Base-by-base conservation (phyloP, 768 basidiomycete genomes). In the Leccinum ochraceum region DNA sequence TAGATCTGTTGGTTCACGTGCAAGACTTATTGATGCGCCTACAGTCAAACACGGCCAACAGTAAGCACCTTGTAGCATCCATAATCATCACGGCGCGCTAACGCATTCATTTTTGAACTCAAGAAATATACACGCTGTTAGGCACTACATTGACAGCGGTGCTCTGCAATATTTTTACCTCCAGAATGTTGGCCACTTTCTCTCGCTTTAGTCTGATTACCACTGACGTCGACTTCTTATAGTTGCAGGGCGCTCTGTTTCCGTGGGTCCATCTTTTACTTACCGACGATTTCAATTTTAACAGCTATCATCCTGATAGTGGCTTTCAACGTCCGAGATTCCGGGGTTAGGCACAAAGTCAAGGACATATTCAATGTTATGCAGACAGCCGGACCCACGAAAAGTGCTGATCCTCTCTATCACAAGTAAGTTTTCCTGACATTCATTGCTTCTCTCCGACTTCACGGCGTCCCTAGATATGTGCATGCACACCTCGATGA, bases 211-310 rank as follows among this genome's bases (percentile, higher is more conserved):
- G 20, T 50, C 17, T 46, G 36, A 28, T 17, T 22, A 32, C 26
- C 7, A 55, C 59, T 65, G 14, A 63, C 20, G 6, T 48, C 8
- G 4, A n/a, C 16, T 11, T 50, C 57, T 39, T n/a, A 32, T 53
- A 86, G 84, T 28, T 84, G 81, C 63, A 74, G 77, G 62, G 74
- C 77, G 7, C 63, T 86, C 8, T 80, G 79, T 57, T 66, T 86
- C 30, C 61, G 86, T 85, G 67, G 51, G 81, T 77, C 6, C 17
- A 48, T 34, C 24, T 50, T 54, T 28, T 13, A 10, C 39, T 37
- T 26, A 1, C 3, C 30, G 17, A 55, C 16, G 36, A 51, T 34
- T 24, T 50, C 17, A 13, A n/a, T 51, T 22, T 26, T 2, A 36
- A 59, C 30, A 22, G 5, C 11, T 8, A 16, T n/a, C 20, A 30